phyloP scores from a whole-genome alignment of 192 early-diverging fungal genomes.

The Chytriomyces confervae region DNA sequence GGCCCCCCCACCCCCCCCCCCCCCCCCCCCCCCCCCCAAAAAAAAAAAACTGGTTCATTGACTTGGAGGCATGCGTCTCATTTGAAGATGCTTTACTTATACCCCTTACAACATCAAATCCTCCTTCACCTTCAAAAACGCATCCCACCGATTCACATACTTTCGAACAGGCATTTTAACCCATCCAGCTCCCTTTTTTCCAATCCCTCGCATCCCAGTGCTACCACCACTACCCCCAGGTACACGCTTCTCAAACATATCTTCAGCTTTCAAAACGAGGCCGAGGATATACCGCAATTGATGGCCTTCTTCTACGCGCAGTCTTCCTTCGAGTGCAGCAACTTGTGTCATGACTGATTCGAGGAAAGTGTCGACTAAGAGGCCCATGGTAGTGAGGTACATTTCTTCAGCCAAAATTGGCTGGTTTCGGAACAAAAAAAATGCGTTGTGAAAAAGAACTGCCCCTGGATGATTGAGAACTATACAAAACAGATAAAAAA shows the following conservation, averaged over 20 bases:
- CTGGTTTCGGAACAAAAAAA: slow-evolving; percentile 23
- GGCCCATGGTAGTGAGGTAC: slow-evolving; percentile 44
- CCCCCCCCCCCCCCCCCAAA: no score
- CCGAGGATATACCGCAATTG: slow-evolving; percentile 48
- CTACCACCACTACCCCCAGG: no score
- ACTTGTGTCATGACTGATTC: slow-evolving; percentile 28
- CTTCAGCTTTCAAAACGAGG: slow-evolving; percentile 34
- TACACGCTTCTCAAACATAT: slow-evolving; percentile 27
- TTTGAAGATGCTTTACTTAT: no score
- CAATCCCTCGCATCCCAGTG: no score
- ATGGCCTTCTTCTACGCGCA: slow-evolving; percentile 23
- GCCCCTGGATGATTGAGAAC: not conserved
- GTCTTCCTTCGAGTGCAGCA: not conserved
- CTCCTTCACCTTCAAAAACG: no score
- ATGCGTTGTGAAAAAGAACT: slow-evolving; percentile 13
- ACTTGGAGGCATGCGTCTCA: no score
- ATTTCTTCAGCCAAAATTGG: slow-evolving; percentile 40
- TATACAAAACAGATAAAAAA: not conserved
- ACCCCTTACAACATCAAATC: no score
- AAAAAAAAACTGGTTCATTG: no score
- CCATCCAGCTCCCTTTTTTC: no score
- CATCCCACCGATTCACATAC: no score
- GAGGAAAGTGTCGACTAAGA: slow-evolving; percentile 41
- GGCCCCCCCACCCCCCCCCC: no score
- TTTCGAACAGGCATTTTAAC: no score